Percentiles rank a stretch among this genome's conserved stretches.
These are phyloP conservation scores for Chromera velia DNA, from an alignment of 73 alveolate genomes.

Conservation along the genomic window DNA sequence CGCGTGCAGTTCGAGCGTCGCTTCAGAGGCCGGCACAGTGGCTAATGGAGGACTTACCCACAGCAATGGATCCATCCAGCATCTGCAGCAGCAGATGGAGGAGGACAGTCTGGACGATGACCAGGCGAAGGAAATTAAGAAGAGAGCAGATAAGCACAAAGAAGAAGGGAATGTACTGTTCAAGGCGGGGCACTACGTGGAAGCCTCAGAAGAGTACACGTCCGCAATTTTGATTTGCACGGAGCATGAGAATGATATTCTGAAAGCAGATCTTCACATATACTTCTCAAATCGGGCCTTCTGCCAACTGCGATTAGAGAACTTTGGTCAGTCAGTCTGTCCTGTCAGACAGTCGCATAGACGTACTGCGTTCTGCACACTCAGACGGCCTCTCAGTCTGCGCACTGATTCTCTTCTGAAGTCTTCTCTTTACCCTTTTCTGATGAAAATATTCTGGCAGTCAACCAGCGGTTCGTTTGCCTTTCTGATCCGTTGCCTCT, in stretches of 20 bases:
- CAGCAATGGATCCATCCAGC: neutral
- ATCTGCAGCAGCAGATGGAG: neutral
- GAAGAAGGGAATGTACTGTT: neutral
- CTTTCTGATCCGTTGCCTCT: too few species aligned
- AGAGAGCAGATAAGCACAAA: neutral
- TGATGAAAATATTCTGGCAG: too few species aligned
- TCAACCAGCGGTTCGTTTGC: neutral
- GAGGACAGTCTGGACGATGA: neutral
- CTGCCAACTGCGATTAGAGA: neutral
- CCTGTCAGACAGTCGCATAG: neutral
- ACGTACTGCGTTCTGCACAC: too few species aligned
- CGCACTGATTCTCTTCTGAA: too few species aligned
- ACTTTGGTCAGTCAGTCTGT: neutral
- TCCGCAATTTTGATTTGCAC: neutral
- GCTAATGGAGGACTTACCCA: neutral
- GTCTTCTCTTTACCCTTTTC: too few species aligned
- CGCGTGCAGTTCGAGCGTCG: neutral
- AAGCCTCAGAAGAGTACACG: neutral
- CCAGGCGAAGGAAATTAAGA: neutral
- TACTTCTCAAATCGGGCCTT: neutral
- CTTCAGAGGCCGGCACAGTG: neutral
- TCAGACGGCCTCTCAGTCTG: too few species aligned
- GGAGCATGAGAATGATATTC: too few species aligned
- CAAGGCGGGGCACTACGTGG: neutral
- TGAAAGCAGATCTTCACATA: neutral